These are phyloP conservation scores for Metschnikowia koreensis DNA, from an alignment of 805 yeast genomes.

Conservation along the genomic window DNA sequence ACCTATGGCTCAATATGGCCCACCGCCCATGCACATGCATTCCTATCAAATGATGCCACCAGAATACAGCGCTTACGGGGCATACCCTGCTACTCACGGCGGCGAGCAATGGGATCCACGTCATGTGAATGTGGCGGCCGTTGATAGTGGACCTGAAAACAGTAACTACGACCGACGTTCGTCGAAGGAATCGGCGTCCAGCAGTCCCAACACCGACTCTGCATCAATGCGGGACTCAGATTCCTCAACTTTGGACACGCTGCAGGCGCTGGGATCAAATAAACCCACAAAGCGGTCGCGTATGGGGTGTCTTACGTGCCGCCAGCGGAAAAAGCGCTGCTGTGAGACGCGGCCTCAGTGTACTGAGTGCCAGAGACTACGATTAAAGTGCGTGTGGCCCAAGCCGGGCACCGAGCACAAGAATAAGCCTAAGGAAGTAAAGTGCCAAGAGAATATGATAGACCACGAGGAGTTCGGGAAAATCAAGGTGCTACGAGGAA, in stretches of 20 bases:
- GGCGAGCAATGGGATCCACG: constrained; percentile 19
- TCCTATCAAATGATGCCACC: constrained; percentile 11
- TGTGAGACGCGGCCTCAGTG: constrained; percentile 70
- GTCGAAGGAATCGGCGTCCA: constrained; percentile 5
- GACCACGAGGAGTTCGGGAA: constrained; percentile 55
- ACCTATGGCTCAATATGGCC: neutral
- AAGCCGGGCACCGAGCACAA: constrained; percentile 64
- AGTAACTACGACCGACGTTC: neutral
- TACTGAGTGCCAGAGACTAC: constrained; percentile 62
- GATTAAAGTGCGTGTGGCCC: constrained; percentile 72
- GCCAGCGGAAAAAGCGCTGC: constrained; percentile 75
- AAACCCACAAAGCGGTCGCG: constrained; percentile 51
- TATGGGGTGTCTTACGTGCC: constrained; percentile 76
- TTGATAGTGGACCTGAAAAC: neutral
- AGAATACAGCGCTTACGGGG: constrained; percentile 7
- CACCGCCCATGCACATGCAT: constrained; percentile 12
- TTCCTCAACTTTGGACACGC: neutral
- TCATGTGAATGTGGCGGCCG: neutral
- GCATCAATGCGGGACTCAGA: constrained; percentile 3
- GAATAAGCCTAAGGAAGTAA: constrained; percentile 51
- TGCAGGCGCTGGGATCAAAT: neutral
- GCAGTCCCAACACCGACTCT: constrained; percentile 8
- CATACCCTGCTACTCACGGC: constrained; percentile 8
- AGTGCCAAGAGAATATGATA: constrained; percentile 50
- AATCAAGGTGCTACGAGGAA: constrained; percentile 61